A percentile compares a stretch with the other conserved stretches of the same genome.
Evolutionary conservation across 1,139 yeast genomes (phyloP).

Genomic region (Geotrichum europaeum): DNA sequence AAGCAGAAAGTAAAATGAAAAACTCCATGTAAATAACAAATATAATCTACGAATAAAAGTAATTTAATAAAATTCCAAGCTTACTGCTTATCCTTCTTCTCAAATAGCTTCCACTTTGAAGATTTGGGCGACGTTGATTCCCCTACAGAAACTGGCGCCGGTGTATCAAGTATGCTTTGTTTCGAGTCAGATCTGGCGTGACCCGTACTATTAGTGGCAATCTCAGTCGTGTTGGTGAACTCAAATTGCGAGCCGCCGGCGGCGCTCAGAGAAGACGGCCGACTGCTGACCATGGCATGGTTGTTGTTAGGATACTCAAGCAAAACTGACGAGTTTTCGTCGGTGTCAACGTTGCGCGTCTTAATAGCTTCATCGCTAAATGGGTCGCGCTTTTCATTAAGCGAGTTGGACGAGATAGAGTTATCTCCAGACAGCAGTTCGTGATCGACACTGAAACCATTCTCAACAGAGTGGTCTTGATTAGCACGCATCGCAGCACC

Average conservation of each 20-base stretch:
- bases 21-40: background rate
- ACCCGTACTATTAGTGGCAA: background rate
- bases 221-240: background rate
- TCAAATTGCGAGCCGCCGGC: background rate
- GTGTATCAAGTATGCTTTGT: background rate
- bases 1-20: background rate
- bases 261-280: conserved; percentile 2
- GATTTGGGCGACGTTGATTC: background rate
- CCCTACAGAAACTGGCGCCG: background rate
- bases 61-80: background rate
- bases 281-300: background rate
- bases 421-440: background rate
- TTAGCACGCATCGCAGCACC: conserved; percentile 80
- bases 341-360: background rate
- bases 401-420: background rate
- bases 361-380: background rate
- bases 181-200: background rate
- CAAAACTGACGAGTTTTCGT: background rate
- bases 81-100: background rate
- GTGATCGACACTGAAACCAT: background rate
- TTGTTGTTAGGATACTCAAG: background rate
- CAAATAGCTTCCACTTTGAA: background rate
- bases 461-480: conserved; percentile 25
- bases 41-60: background rate
- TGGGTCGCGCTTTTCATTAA: background rate